Percentiles rank a stretch among this genome's conserved stretches.
Evolutionary conservation across 345 rosid genomes (phyloP).

Genomic region (Moricandia arvensis): DNA sequence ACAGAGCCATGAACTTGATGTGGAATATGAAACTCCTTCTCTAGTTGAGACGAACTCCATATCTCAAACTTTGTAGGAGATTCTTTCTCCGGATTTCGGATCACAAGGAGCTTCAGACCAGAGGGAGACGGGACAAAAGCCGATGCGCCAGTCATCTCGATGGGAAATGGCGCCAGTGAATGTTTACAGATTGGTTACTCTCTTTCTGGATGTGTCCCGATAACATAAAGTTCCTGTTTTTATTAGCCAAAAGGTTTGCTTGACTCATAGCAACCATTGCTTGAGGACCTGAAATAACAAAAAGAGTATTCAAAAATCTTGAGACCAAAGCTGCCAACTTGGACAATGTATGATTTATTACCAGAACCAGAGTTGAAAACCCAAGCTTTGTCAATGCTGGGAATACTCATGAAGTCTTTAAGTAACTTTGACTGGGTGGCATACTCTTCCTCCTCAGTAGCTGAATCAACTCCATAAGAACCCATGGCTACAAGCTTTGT

Average conservation of each 20-base stretch:
- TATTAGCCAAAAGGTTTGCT: slow-evolving; percentile 77
- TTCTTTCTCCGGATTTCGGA: slow-evolving; percentile 74
- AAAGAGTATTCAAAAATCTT: too few species aligned
- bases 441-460: slow-evolving; percentile 70
- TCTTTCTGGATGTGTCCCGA: slow-evolving; percentile 54
- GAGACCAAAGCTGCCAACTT: neutral
- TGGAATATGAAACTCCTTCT: slow-evolving; percentile 77
- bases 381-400: slow-evolving; percentile 85
- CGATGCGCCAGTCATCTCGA: slow-evolving; percentile 74
- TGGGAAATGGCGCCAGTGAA: slow-evolving; percentile 86
- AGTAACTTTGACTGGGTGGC: slow-evolving; percentile 71
- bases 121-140: slow-evolving; percentile 77
- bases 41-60: slow-evolving; percentile 75
- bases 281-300: slow-evolving; percentile 46
- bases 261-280: slow-evolving; percentile 80
- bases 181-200: slow-evolving; percentile 40
- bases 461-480: slow-evolving; percentile 40
- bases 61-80: slow-evolving; percentile 82
- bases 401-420: slow-evolving; percentile 58
- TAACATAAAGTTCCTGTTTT: slow-evolving; percentile 57
- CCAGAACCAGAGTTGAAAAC: slow-evolving; percentile 55
- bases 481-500: slow-evolving; percentile 45
- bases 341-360: slow-evolving; percentile 21
- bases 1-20: slow-evolving; percentile 81
- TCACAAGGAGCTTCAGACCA: slow-evolving; percentile 71